Conservation (phyloP, 2,329 filamentous ascomycete species). For the Talaromyces sp. region DNA sequence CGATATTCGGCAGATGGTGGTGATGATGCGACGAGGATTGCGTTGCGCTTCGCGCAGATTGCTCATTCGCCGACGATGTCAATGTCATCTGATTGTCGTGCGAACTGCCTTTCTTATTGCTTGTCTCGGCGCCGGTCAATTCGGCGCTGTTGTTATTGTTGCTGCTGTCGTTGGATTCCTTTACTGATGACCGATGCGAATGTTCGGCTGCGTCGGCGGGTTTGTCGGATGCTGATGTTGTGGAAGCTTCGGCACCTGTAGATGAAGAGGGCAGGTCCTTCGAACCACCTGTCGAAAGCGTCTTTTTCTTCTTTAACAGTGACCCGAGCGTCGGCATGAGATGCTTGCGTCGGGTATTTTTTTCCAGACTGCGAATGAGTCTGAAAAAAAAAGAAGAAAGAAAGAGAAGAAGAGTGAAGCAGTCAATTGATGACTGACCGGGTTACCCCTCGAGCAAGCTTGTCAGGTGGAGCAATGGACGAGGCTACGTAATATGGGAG, state of each 20-base stretch:
- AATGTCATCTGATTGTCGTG: slow-evolving; percentile 23
- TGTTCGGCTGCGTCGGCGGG: slow-evolving; percentile 18
- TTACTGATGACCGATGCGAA: slow-evolving; percentile 19
- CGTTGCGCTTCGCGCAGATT: slow-evolving; percentile 26
- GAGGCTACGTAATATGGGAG: neutral
- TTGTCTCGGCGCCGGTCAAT: slow-evolving; percentile 13
- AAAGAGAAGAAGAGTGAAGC: neutral
- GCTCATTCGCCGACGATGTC: slow-evolving; percentile 30
- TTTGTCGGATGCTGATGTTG: slow-evolving; percentile 14
- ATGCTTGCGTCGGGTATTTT: slow-evolving; percentile 20
- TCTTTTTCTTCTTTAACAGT: slow-evolving; percentile 97
- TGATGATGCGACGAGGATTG: slow-evolving; percentile 27
- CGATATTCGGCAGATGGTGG: slow-evolving; percentile 56
- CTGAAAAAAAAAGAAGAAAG: slow-evolving; percentile 13
- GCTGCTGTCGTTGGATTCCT: slow-evolving; percentile 15
- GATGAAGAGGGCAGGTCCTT: slow-evolving; percentile 63
- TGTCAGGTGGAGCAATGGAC: slow-evolving; percentile 5
- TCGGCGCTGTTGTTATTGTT: slow-evolving; percentile 19
- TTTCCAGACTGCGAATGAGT: slow-evolving; percentile 20
- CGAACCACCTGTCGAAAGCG: slow-evolving; percentile 63
- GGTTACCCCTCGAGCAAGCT: neutral
- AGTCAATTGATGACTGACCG: slow-evolving; percentile 1
- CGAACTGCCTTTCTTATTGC: neutral
- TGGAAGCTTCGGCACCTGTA: slow-evolving; percentile 53
- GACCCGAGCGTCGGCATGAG: slow-evolving; percentile 84